Evolutionary conservation across 257 asterid species (phyloP).

Genomic region (Lithospermum erythrorhizon): DNA sequence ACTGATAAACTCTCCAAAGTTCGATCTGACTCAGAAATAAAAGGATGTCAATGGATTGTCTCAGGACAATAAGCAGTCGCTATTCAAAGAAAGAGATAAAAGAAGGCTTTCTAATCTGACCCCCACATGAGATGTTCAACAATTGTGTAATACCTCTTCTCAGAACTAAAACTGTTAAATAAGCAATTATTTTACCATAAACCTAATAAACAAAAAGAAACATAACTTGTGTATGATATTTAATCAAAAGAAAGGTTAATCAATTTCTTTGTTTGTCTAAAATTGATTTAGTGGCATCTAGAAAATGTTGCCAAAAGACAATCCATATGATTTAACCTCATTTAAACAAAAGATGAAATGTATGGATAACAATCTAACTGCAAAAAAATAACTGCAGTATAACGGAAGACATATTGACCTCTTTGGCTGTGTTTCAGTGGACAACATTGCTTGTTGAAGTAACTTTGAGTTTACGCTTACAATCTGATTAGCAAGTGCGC

Average conservation of each 20-base stretch:
- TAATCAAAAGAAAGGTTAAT: background rate
- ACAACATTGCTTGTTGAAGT: conserved; percentile 59
- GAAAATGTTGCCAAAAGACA: background rate
- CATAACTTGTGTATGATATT: background rate
- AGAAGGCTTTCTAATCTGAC: background rate
- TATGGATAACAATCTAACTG: background rate
- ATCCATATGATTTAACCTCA: too few species aligned
- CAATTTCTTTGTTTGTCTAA: too few species aligned
- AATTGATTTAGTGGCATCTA: background rate
- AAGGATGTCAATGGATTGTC: background rate
- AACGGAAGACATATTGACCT: conserved; percentile 33
- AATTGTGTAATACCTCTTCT: background rate
- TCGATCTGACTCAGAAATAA: conserved; percentile 19
- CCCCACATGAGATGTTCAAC: background rate
- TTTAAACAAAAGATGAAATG: background rate
- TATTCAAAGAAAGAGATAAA: too few species aligned
- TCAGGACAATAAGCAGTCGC: background rate
- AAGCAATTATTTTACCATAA: too few species aligned
- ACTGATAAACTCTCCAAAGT: conserved; percentile 31
- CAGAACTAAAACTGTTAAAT: background rate
- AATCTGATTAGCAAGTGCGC: conserved; percentile 70
- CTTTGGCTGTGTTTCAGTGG: conserved; percentile 22
- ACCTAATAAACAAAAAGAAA: too few species aligned
- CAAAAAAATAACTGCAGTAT: background rate
- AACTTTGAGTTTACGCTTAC: conserved; percentile 58